These are phyloP conservation scores for Linnemannia schmuckeri DNA, from an alignment of 192 early-diverging fungal species.

Conservation along the genomic window DNA sequence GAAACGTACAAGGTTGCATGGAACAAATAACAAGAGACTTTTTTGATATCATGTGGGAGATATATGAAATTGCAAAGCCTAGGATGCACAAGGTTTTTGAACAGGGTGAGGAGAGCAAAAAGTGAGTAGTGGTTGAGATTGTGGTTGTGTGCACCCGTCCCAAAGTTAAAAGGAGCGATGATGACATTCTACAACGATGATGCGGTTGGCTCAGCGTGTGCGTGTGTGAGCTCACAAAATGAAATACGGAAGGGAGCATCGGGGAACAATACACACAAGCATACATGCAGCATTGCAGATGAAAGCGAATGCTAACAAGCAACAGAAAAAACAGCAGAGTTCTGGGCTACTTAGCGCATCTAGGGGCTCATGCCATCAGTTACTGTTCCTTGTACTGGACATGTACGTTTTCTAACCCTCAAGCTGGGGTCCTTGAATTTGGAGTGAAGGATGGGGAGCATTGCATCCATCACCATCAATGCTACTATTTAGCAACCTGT, in stretches of 20 bases:
- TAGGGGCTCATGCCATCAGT: neutral
- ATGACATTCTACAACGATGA: neutral
- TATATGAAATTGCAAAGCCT: neutral
- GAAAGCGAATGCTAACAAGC: neutral
- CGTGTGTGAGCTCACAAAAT: neutral
- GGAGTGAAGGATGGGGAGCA: neutral
- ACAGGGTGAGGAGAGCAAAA: neutral
- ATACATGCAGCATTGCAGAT: neutral
- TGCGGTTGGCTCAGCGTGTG: neutral
- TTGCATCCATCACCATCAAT: neutral
- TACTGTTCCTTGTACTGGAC: neutral
- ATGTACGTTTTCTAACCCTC: neutral
- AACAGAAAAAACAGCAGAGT: neutral
- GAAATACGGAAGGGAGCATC: neutral
- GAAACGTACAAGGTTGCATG: too few relatives aligned
- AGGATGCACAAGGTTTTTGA: neutral
- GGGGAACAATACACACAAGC: neutral
- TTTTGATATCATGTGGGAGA: too few relatives aligned
- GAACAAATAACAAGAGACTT: too few relatives aligned
- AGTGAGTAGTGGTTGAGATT: neutral
- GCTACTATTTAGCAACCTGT: neutral
- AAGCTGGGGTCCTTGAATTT: neutral
- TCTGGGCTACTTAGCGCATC: neutral
- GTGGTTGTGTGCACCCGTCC: slow-evolving; percentile 1
- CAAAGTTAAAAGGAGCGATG: neutral